A percentile compares a stretch with the other conserved stretches of the same genome.
Evolutionary conservation across 176 grass and related monocot species (phyloP).

Genomic region (Luzula sylvatica): DNA sequence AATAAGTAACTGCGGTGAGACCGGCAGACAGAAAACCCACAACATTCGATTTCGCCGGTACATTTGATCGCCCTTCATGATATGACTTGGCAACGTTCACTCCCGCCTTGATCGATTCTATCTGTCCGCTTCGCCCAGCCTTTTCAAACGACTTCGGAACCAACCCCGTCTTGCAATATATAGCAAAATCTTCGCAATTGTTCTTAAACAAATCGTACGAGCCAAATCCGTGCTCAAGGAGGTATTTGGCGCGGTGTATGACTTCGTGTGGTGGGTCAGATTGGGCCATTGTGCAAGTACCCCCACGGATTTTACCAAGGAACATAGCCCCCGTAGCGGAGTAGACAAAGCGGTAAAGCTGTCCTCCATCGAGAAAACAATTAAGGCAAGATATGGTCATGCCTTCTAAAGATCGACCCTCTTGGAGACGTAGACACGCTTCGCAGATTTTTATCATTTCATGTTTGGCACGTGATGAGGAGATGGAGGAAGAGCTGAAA

Average conservation of each 20-base stretch:
- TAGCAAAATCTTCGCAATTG: conserved; percentile 20
- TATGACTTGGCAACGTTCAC: too few relatives aligned
- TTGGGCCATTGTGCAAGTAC: conserved; percentile 57
- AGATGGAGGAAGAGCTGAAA: conserved; percentile 29
- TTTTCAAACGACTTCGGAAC: too few relatives aligned
- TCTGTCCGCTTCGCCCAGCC: too few relatives aligned
- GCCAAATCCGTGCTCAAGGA: conserved; percentile 63
- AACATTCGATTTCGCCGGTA: too few relatives aligned
- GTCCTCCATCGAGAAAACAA: conserved; percentile 63
- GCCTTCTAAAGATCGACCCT: conserved; percentile 26
- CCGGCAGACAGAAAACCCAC: too few relatives aligned
- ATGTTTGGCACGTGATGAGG: neutral
- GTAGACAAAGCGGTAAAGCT: conserved; percentile 55
- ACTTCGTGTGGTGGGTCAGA: conserved; percentile 28
- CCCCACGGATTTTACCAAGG: conserved; percentile 57
- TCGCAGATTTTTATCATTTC: conserved; percentile 26
- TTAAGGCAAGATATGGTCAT: conserved; percentile 69
- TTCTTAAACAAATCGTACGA: neutral
- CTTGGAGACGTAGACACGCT: conserved; percentile 35
- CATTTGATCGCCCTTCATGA: too few relatives aligned
- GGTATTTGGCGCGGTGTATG: conserved; percentile 45
- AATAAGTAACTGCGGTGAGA: too few relatives aligned
- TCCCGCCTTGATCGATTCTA: too few relatives aligned
- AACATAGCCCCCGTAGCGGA: conserved; percentile 27
- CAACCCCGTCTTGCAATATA: too few relatives aligned